Evolutionary conservation across 768 basidiomycete genomes (phyloP), one percentile per base, ranked within the genome.

Genomic region (Podaxis carcinomalis): DNA sequence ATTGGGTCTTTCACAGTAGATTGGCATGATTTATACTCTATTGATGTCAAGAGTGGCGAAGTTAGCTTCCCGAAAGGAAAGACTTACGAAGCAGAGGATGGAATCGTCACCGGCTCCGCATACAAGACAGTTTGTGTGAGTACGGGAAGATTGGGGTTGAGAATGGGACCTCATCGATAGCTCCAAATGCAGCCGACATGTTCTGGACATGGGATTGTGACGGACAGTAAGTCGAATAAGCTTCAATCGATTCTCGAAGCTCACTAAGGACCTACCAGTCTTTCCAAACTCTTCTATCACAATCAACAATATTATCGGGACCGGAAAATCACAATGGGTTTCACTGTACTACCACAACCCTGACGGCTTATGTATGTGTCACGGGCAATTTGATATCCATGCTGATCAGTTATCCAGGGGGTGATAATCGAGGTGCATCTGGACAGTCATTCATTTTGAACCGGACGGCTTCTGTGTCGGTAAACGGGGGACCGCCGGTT

Each of bases 251-350:
- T 5, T 16, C 19, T 44, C 6, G n/a, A n/a, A 13, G 11, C 13
- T 44, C 27, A 25, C 14, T 1, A 23, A 13, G 4, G n/a, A 49
- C 11, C 11, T 13, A 3, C 36, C 7, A 54, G 39, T 53, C 53
- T 61, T 54, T 7, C 51, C 27, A 7, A 69, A 71, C 57, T 62
- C 68, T 23, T 69, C 68, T 27, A 46, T 72, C 37, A 70, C 70
- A 28, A 66, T 72, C 57, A 59, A 62, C 47, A 64, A 68, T 23
- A 70, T 74, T 35, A 61, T 65, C 47, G 71, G 69, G 35, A 72
- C 71, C 19, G 72, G 72, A 4, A 32, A 72, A 51, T 68, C 70
- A 3, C 71, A 73, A 62, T 71, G 72, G 72, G 65, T 73, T 16
- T 73, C 73, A 7, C 63, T 71, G 27, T 70, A 71, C 54, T 72